These are phyloP conservation scores for Cryptococcus maquisensis DNA, from an alignment of 1,284 basidiomycete species.

Conservation along the genomic window DNA sequence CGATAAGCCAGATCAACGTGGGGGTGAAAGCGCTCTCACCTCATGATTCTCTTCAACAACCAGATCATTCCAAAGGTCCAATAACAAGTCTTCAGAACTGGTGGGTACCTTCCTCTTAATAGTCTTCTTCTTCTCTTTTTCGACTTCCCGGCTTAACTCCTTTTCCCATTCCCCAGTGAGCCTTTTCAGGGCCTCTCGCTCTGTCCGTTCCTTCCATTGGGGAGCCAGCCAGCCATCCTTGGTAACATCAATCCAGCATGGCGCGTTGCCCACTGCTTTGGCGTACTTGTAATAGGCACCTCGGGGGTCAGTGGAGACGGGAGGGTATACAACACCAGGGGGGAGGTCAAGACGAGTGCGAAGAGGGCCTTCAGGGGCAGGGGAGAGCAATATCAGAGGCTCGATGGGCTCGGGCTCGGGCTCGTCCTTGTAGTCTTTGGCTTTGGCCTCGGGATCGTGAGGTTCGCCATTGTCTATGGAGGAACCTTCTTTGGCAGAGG, in stretches of 20 bases:
- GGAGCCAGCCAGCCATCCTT: slow-evolving; percentile 38
- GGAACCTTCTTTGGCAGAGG: neutral
- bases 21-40: slow-evolving; percentile 14
- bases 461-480: neutral
- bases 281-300: slow-evolving; percentile 39
- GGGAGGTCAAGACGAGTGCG: slow-evolving; percentile 23
- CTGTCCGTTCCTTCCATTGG: slow-evolving; percentile 29
- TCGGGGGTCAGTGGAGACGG: slow-evolving; percentile 31
- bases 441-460: neutral
- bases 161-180: slow-evolving; percentile 27
- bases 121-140: slow-evolving; percentile 7
- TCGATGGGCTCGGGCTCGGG: slow-evolving; percentile 10
- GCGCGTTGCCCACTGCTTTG: slow-evolving; percentile 19
- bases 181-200: slow-evolving; percentile 31
- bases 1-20: neutral
- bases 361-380: slow-evolving; percentile 22
- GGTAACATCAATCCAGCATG: slow-evolving; percentile 29
- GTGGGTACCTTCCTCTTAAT: slow-evolving; percentile 20
- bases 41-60: slow-evolving; percentile 24
- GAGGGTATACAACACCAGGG: slow-evolving; percentile 26
- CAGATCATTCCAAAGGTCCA: slow-evolving; percentile 38
- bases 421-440: slow-evolving; percentile 5
- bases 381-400: slow-evolving; percentile 25
- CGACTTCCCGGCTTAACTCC: slow-evolving; percentile 17
- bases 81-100: slow-evolving; percentile 22